Base-by-base conservation (phyloP, 2,329 filamentous ascomycete species). In the Lasiodiplodia sp. region DNA sequence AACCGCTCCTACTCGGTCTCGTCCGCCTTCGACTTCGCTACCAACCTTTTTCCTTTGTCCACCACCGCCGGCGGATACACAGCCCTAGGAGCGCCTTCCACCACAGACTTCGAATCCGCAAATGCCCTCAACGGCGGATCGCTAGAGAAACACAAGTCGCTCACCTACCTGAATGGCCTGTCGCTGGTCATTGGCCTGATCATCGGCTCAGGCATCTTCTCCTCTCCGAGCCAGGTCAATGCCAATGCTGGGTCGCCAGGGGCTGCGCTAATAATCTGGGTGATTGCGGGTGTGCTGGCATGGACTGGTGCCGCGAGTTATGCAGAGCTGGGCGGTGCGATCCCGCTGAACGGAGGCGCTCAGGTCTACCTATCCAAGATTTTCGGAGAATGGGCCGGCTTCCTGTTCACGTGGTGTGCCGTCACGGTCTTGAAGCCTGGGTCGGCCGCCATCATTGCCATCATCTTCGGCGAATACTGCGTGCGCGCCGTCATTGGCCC, bases 381-480 rank as follows among this genome's bases (percentile, higher is more conserved):
- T 69, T 97, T 97, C 79, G 95, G 95, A 66, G 96, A 99, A 81
- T 84, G 97, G 75, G 88, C 90, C 1, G 96, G 96, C 0, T 99
- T 99, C 77, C 84, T 98, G 40, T 99, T 97, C 80, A 96, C 94
- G 2, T 99, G 96, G 96, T 94, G 93, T 64, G 94, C 96, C 0
- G 93, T 98, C 47, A 87, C 96, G 70, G 96, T 99, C 14, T 84
- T 99, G 70, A 98, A 97, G 82, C 96, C 96, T 0, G 96, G 96
- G 2, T 92, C 92, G 49, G 91, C 94, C 11, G 96, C 96, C 70
- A 99, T 99, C 77, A 93, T 99, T 72, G 88, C 95, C 72, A 97
- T 99, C 73, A 97, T 99, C 75, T 97, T 98, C 85, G 96, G 96
- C 53, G 96, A 99, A 81, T 99, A 99, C 77, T 84, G 97, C n/a